A percentile compares a stretch with the other conserved stretches of the same genome.
phyloP scores from a whole-genome alignment of 176 grass and related monocot genomes.

The Raddia distichophylla region DNA sequence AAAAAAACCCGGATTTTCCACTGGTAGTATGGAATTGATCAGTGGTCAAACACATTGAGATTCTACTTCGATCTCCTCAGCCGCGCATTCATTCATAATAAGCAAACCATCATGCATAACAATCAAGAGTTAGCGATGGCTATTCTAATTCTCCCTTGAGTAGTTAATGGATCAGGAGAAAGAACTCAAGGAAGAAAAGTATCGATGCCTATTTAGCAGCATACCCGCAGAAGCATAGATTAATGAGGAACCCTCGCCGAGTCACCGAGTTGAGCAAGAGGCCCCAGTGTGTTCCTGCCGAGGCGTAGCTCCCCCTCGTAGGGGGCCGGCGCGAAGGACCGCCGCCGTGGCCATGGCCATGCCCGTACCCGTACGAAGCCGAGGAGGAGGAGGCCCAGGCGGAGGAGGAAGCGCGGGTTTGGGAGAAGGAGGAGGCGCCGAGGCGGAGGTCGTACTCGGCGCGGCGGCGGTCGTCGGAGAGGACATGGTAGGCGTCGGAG shows the following conservation, averaged over 20 bases:
- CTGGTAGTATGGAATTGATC: neutral
- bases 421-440: constrained; percentile 28
- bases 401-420: constrained; percentile 41
- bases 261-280: constrained; percentile 53
- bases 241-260: constrained; percentile 56
- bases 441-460: constrained; percentile 65
- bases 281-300: constrained; percentile 48
- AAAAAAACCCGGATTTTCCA: neutral
- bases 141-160: neutral
- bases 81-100: neutral
- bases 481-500: constrained; percentile 69
- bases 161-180: neutral
- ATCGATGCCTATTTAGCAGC: neutral
- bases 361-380: constrained; percentile 32
- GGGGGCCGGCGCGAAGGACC: constrained; percentile 45
- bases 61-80: neutral
- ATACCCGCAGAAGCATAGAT: constrained; percentile 52
- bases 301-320: constrained; percentile 13
- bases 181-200: constrained; percentile 16
- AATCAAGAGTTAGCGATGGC: neutral
- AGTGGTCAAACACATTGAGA: too few relatives aligned
- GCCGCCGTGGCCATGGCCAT: constrained; percentile 39
- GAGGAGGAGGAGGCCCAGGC: constrained; percentile 43
- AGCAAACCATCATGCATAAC: neutral
- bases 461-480: constrained; percentile 57